Evolutionary conservation across 116 monocot species (phyloP).

Genomic region (Dioscorea cayenensis): DNA sequence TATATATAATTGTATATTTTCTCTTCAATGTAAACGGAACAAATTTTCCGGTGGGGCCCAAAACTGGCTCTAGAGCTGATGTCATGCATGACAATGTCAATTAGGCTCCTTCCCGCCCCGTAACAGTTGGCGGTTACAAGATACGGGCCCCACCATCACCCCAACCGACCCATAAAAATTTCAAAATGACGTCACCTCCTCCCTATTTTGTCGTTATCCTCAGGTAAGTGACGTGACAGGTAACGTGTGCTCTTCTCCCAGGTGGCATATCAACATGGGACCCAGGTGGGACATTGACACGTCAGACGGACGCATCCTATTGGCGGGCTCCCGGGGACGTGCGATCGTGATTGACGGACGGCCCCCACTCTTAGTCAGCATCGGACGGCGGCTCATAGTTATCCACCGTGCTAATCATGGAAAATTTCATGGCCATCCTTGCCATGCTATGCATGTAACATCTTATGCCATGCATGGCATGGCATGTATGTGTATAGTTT

Average conservation of each 20-base stretch:
- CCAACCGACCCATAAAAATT: too few relatives aligned
- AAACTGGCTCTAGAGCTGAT: background rate
- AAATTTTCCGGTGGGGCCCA: too few relatives aligned
- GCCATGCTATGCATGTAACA: background rate
- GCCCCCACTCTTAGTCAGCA: too few relatives aligned
- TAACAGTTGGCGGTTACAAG: background rate
- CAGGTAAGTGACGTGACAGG: background rate
- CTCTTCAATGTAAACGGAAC: background rate
- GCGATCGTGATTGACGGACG: too few relatives aligned
- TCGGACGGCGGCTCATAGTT: too few relatives aligned
- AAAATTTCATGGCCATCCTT: too few relatives aligned
- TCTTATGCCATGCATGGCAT: background rate
- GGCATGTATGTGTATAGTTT: background rate
- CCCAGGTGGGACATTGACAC: background rate
- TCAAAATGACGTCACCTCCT: too few relatives aligned
- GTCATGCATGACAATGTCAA: background rate
- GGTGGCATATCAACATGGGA: background rate
- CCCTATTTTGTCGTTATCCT: background rate
- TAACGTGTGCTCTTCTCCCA: background rate
- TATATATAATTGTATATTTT: too few relatives aligned
- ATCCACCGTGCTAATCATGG: too few relatives aligned
- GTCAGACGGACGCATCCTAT: background rate
- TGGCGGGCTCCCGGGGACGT: too few relatives aligned
- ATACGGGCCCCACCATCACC: background rate
- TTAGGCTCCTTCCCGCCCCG: background rate